Conservation (phyloP, 345 rosid genomes). For the Aquilaria malaccensis region DNA sequence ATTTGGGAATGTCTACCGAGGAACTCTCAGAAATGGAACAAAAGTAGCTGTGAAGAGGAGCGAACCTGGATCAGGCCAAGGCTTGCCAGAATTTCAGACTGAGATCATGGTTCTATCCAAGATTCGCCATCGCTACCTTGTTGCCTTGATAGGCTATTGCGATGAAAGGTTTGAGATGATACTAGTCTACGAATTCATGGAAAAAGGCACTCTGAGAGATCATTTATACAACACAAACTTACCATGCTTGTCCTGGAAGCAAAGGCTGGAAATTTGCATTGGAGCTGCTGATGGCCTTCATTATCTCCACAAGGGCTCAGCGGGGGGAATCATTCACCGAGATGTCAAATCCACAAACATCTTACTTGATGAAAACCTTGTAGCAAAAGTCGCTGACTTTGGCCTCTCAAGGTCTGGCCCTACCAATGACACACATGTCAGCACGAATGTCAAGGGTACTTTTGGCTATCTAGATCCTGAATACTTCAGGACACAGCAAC, state of each 20-base stretch:
- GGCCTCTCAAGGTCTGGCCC: constrained; percentile 43
- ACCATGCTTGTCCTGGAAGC: constrained; percentile 41
- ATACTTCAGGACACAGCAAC: constrained; percentile 34
- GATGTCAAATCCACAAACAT: constrained; percentile 61
- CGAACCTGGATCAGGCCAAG: constrained; percentile 40
- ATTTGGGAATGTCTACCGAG: constrained; percentile 38
- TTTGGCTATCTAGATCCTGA: constrained; percentile 57
- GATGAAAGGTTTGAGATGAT: constrained; percentile 52
- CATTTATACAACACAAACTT: constrained; percentile 32
- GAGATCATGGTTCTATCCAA: constrained; percentile 53
- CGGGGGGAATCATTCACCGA: constrained; percentile 45
- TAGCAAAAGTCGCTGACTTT: constrained; percentile 57
- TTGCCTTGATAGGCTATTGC: constrained; percentile 66
- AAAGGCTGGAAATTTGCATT: constrained; percentile 53
- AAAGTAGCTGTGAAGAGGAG: constrained; percentile 48
- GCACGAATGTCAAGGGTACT: constrained; percentile 41
- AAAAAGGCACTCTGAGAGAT: constrained; percentile 42
- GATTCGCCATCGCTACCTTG: constrained; percentile 59
- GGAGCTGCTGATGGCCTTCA: constrained; percentile 49
- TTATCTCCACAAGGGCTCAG: constrained; percentile 41
- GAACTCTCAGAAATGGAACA: constrained; percentile 27
- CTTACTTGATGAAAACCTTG: constrained; percentile 32
- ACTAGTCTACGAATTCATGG: constrained; percentile 54
- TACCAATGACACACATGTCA: constrained; percentile 27
- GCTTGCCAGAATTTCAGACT: constrained; percentile 41